Evolutionary conservation across 1,284 basidiomycete genomes (phyloP).

Genomic region (Ganoderma leucocontextum): DNA sequence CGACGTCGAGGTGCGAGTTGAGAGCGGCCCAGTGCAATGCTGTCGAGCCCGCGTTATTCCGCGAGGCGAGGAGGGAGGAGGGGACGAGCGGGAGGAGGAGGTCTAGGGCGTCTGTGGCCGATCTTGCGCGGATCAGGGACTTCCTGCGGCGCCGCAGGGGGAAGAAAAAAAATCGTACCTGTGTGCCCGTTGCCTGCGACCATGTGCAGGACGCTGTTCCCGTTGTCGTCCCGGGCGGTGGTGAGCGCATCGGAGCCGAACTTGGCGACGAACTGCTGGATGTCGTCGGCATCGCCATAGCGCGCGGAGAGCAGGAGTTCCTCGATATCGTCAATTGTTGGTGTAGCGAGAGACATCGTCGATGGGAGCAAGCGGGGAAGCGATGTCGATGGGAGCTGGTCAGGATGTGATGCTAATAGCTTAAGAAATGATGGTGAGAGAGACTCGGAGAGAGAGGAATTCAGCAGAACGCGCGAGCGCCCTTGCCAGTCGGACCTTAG

Average conservation of each 20-base stretch:
- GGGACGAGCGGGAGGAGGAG: constrained; percentile 74
- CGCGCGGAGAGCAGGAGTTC: constrained; percentile 85
- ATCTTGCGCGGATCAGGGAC: constrained; percentile 55
- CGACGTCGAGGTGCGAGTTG: constrained; percentile 76
- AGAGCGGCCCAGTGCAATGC: constrained; percentile 90
- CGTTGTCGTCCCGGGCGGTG: constrained; percentile 73
- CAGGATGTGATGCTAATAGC: not conserved
- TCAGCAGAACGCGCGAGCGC: too few species aligned
- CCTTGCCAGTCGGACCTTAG: too few species aligned
- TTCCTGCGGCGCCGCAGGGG: constrained; percentile 11
- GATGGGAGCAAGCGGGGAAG: not conserved
- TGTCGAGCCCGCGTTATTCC: constrained; percentile 79
- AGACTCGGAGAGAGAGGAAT: too few species aligned
- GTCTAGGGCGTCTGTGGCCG: constrained; percentile 70
- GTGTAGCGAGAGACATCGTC: constrained; percentile 39
- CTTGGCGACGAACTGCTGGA: constrained; percentile 67
- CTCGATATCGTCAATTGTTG: constrained; percentile 70
- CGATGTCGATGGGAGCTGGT: not conserved
- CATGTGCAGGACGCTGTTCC: constrained; percentile 87
- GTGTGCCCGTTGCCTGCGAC: constrained; percentile 84
- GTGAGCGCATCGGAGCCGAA: constrained; percentile 66
- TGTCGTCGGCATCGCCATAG: constrained; percentile 86
- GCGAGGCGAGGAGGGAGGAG: constrained; percentile 60
- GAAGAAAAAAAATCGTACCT: constrained; percentile 55
- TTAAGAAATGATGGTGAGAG: too few species aligned